Percentiles rank a stretch among this genome's conserved stretches.
Conservation (phyloP, 768 basidiomycete genomes). For the Pleurotus tuber-regium region DNA sequence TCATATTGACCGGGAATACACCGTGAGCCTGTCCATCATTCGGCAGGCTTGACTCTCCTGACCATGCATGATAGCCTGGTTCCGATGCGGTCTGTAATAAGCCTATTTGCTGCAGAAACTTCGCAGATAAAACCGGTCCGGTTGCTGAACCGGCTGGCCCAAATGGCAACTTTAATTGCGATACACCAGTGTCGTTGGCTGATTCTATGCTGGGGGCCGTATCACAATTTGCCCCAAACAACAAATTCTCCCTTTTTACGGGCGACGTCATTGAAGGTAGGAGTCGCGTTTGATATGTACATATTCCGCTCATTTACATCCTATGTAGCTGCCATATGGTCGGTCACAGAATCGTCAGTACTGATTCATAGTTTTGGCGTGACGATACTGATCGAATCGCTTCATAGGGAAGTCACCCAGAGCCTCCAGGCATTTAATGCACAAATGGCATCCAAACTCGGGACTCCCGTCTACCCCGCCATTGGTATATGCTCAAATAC, state of each 20-base stretch:
- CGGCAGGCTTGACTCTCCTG: neutral
- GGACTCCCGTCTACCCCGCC: constrained; percentile 43
- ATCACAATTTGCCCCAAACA: constrained; percentile 24
- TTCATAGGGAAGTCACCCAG: too few relatives aligned
- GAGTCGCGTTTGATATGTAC: constrained; percentile 6
- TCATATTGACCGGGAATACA: constrained; percentile 58
- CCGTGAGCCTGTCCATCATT: constrained; percentile 28
- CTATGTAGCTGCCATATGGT: constrained; percentile 46
- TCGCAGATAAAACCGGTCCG: constrained; percentile 34
- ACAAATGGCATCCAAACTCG: constrained; percentile 40
- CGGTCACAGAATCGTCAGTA: constrained; percentile 42
- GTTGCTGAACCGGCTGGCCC: constrained; percentile 44
- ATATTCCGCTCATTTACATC: neutral
- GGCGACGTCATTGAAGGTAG: constrained; percentile 65
- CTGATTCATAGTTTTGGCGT: too few relatives aligned
- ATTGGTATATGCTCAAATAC: constrained; percentile 35
- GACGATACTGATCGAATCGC: too few relatives aligned
- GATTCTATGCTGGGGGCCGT: constrained; percentile 49
- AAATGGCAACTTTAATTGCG: constrained; percentile 49
- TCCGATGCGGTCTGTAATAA: constrained; percentile 58
- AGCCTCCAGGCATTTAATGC: constrained; percentile 45
- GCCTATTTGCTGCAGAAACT: constrained; percentile 60
- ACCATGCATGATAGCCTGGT: constrained; percentile 35
- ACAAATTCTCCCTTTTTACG: constrained; percentile 57
- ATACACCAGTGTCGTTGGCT: constrained; percentile 46